Base-by-base conservation (phyloP, 495 filamentous ascomycete species). In the Annulohypoxylon moriforme region DNA sequence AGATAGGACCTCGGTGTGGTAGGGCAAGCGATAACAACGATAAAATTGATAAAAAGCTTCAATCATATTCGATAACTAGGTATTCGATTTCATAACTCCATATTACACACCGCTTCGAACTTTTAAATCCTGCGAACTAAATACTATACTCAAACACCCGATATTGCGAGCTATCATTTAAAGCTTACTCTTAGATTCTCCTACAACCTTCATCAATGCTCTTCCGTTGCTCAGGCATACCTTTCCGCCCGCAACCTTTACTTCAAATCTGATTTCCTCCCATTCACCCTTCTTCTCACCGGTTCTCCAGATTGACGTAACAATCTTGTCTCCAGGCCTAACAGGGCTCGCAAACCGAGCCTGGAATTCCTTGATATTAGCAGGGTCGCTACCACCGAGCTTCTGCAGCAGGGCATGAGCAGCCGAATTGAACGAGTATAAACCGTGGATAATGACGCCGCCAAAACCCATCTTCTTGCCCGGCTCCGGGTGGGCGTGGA, bases 381-480 rank as follows among this genome's bases (percentile, higher is more conserved):
- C 85, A 1, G 93, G 89, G 77, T 97, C 85, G 76, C 91, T 92
- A 4, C 86, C 90, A 25, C 94, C 93, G 9, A 97, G 80, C 55
- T 84, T 82, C 74, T 90, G 83, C 31, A 96, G 82, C 50, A 97
- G 78, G n/a, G 83, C 90, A 74, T 96, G 93, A n/a, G 86, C 87
- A 1, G 92, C 84, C 55, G 88, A 85, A 79, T 96, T 97, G 90
- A 91, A 96, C 64, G 89, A 92, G 80, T 88, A 96, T 27, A 97
- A 82, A 27, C 94, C 94, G 80, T 97, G 94, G 77, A 96, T 94
- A 76, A 96, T 97, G 64, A 88, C 86, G 42, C 94, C 93, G 3
- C 92, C 92, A 75, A 96, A 97, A 25, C 94, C 93, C 92, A 97
- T 95, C 82, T 93, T 91, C 79, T 86, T 81, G 46, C 93, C 93